Evolutionary conservation across 495 filamentous ascomycete genomes (phyloP), one percentile per base, ranked within the genome.

Genomic region (Xylaria bambusicola): DNA sequence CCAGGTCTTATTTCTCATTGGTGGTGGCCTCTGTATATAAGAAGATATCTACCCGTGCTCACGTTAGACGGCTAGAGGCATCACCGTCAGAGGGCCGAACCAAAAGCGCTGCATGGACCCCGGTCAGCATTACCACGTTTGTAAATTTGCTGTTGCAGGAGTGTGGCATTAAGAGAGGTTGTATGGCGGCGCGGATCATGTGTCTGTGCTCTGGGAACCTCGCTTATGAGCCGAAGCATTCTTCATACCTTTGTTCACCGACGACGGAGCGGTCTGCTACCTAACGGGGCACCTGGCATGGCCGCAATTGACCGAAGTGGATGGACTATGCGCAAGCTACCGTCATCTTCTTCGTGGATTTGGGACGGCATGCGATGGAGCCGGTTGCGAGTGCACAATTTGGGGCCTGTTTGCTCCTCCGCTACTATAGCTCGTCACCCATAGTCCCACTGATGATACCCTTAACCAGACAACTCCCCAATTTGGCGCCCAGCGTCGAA

Each of bases 171-270:
- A 46, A 20, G 13, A 36, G 41, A 18, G 23, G 23, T 13, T 12
- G 36, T 54, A n/a, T 18, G 27, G 36, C n/a, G 36, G 10, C 33
- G 27, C 33, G 15, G 38, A 54, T 40, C 15, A 18, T 52, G 7
- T 52, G 8, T 44, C 52, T 31, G 26, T 31, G 40, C 18, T 47
- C 29, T 18, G 18, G 27, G 6, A 36, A 46, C 33, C 55, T 58
- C 55, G 45, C 55, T 40, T 58, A 49, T 48, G 41, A 55, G 24
- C 26, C 42, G 27, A 41, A 46, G 41, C 15, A 46, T 56, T 56
- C 36, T 36, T 27, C 53, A 20, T 47, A 21, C n/a, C 29, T 20
- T n/a, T 26, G 27, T 26, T 56, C 40, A 46, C 52, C 38, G 52
- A 44, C 26, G 8, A 33, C 24, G 27, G 18, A 29, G 41, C 17